Evolutionary conservation across 306 rosid species (phyloP).

Genomic region (Casuarina glauca): DNA sequence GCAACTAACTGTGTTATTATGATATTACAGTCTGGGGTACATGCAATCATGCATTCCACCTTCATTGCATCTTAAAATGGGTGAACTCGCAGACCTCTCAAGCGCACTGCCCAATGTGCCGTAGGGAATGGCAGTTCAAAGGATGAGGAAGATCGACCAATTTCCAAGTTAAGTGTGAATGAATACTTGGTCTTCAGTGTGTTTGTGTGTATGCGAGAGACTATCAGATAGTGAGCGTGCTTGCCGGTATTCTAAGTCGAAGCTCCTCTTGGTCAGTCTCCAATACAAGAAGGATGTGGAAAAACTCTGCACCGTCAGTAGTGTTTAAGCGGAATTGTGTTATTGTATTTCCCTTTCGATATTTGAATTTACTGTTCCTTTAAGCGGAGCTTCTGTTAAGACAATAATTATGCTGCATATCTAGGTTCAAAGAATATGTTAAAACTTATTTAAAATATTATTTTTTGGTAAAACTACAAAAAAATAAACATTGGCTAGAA

Average conservation of each 20-base stretch:
- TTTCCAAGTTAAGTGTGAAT: background rate
- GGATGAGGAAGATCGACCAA: conserved; percentile 34
- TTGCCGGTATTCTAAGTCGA: conserved; percentile 53
- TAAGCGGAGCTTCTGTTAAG: too few species aligned
- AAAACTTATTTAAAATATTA: too few species aligned
- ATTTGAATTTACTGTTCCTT: background rate
- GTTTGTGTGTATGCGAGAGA: background rate
- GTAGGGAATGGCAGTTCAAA: conserved; percentile 88
- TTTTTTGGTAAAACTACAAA: too few species aligned
- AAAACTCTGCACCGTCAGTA: background rate
- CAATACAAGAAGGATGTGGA: conserved; percentile 47
- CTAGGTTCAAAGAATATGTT: too few species aligned
- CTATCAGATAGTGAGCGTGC: too few species aligned
- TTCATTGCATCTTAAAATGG: conserved; percentile 93
- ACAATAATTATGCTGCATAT: too few species aligned
- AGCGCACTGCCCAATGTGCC: conserved; percentile 97
- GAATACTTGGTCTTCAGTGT: background rate
- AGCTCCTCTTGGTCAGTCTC: conserved; percentile 65
- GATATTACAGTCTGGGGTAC: conserved; percentile 87
- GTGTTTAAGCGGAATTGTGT: background rate
- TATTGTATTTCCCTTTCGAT: background rate
- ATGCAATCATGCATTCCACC: conserved; percentile 94
- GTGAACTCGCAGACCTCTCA: conserved; percentile 85
- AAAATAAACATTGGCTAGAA: too few species aligned
- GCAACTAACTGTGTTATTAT: background rate